These are phyloP conservation scores for Canna indica DNA, from an alignment of 176 grass and related monocot species.

Conservation along the genomic window DNA sequence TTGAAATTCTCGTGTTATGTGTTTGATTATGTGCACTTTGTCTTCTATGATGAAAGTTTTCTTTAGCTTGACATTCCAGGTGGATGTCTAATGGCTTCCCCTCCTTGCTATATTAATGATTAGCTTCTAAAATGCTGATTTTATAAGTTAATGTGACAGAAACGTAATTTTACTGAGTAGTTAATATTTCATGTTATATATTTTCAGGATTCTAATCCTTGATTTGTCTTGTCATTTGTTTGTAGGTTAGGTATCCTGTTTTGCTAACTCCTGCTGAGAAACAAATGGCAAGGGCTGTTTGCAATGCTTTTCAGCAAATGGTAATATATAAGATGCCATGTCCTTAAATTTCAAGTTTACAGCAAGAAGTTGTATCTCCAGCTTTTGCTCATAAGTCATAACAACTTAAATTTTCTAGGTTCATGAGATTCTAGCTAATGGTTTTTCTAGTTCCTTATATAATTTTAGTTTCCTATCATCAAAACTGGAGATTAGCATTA, in stretches of 20 bases:
- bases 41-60: neutral
- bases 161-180: neutral
- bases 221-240: constrained; percentile 9
- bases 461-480: neutral
- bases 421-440: neutral
- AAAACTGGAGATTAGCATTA: too few species aligned
- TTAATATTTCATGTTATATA: neutral
- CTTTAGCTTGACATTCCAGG: neutral
- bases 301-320: constrained; percentile 79
- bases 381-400: too few species aligned
- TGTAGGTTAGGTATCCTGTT: constrained; percentile 93
- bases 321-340: constrained; percentile 27
- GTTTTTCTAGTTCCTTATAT: neutral
- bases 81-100: neutral
- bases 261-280: constrained; percentile 77
- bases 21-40: too few species aligned
- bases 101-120: neutral
- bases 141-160: neutral
- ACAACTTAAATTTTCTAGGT: too few species aligned
- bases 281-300: constrained; percentile 89
- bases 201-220: neutral
- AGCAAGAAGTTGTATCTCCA: neutral
- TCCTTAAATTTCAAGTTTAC: neutral
- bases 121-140: neutral
- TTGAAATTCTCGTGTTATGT: too few species aligned